Evolutionary conservation across 176 grass and related monocot genomes (phyloP).

Genomic region (Oropetium thomaeum): DNA sequence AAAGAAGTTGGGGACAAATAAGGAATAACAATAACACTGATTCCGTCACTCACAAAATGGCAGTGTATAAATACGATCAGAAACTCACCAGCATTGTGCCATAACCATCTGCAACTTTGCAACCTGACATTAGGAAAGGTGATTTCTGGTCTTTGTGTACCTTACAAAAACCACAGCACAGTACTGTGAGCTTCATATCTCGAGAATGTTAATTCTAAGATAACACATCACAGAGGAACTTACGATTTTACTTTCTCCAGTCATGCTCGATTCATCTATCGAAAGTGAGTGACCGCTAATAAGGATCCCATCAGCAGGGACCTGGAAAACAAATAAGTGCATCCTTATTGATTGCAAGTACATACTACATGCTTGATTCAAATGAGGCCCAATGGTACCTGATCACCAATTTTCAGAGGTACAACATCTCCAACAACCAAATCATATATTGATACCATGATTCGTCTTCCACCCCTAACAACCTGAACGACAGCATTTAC

Average conservation of each 20-base stretch:
- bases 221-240: conserved; percentile 26
- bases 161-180: conserved; percentile 37
- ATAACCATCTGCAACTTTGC: conserved; percentile 97
- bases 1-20: not conserved
- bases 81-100: conserved; percentile 85
- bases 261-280: conserved; percentile 98
- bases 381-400: conserved; percentile 51
- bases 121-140: conserved; percentile 95
- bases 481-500: conserved; percentile 53
- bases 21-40: not conserved
- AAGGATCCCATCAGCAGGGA: conserved; percentile 86
- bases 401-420: conserved; percentile 96
- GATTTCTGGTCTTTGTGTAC: conserved; percentile 75
- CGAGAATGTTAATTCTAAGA: conserved; percentile 3
- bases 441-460: conserved; percentile 81
- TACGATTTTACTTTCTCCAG: conserved; percentile 94
- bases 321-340: conserved; percentile 48
- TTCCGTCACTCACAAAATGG: not conserved
- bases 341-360: not conserved
- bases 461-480: conserved; percentile 74
- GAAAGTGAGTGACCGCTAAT: conserved; percentile 91
- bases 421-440: conserved; percentile 82
- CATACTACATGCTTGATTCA: not conserved
- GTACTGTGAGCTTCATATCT: conserved; percentile 18
- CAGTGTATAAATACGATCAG: no score